These are phyloP conservation scores for Mortierella sp. DNA, from an alignment of 371 early-diverging fungal species.

Conservation along the genomic window DNA sequence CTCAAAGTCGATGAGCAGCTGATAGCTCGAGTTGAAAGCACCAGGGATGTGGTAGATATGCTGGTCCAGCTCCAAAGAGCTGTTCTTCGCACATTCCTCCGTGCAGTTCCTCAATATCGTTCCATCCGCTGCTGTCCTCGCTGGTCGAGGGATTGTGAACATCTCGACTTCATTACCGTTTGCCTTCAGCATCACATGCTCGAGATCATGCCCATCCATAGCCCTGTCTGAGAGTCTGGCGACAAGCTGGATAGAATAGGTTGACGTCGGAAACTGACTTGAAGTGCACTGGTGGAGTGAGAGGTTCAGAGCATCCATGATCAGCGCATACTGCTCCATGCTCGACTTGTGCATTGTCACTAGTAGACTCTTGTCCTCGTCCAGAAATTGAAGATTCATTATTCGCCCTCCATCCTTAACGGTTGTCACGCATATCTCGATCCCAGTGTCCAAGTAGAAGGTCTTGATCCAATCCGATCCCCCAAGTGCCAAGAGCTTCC, in stretches of 20 bases:
- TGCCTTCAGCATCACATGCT: conserved; percentile 11
- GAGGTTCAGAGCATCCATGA: conserved; percentile 24
- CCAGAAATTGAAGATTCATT: conserved; percentile 19
- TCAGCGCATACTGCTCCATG: conserved; percentile 12
- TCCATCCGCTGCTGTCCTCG: neutral
- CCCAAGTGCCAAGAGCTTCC: conserved; percentile 6
- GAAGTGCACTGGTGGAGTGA: conserved; percentile 11
- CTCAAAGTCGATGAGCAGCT: conserved; percentile 16
- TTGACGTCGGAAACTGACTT: conserved; percentile 13
- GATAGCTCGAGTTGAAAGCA: conserved; percentile 1
- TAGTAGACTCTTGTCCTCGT: conserved; percentile 19
- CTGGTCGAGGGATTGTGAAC: conserved; percentile 19
- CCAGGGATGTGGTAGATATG: conserved; percentile 8
- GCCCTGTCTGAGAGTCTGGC: neutral
- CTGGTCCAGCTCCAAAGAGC: neutral
- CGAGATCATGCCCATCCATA: neutral
- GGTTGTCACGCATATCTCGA: conserved; percentile 11
- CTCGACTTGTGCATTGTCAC: conserved; percentile 9
- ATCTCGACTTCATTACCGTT: conserved; percentile 21
- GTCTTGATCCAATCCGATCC: conserved; percentile 24
- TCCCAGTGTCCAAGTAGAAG: conserved; percentile 23
- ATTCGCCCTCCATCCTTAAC: conserved; percentile 4
- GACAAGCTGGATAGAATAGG: conserved; percentile 22
- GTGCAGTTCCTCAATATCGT: neutral
- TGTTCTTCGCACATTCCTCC: neutral